These are phyloP conservation scores for Iberis amara DNA, from an alignment of 441 rosid species.

Conservation along the genomic window DNA sequence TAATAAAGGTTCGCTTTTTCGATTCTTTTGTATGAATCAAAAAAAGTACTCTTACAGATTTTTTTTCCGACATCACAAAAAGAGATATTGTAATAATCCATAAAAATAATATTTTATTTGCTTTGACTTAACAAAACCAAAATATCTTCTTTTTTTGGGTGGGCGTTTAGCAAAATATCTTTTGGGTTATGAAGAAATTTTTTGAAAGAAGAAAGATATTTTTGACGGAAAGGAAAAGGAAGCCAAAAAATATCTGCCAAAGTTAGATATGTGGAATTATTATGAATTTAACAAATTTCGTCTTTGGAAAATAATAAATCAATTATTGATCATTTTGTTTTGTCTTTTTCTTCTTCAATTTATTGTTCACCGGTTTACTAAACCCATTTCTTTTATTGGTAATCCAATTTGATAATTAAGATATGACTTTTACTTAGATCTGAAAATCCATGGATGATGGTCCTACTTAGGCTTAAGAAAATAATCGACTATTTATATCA, in stretches of 20 bases:
- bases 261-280: slow-evolving; percentile 16
- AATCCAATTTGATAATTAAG: too few species aligned
- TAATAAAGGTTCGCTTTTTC: not conserved
- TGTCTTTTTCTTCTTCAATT: not conserved
- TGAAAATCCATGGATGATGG: too few species aligned
- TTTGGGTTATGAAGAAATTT: slow-evolving; percentile 10
- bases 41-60: slow-evolving; percentile 1
- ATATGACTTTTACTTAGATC: too few species aligned
- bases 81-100: not conserved
- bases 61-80: not conserved
- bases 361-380: not conserved
- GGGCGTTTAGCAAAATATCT: slow-evolving; percentile 18
- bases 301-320: too few species aligned
- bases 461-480: too few species aligned
- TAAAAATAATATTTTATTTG: not conserved
- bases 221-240: slow-evolving; percentile 2
- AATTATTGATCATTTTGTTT: slow-evolving; percentile 6
- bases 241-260: slow-evolving; percentile 26
- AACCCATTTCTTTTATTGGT: too few species aligned
- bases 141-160: slow-evolving; percentile 24
- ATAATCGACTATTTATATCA: too few species aligned
- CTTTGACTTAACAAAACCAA: slow-evolving; percentile 25
- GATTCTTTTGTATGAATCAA: slow-evolving; percentile 26
- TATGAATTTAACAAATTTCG: too few species aligned
- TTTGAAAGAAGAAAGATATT: slow-evolving; percentile 17